Base-by-base conservation (phyloP, 495 filamentous ascomycete species). In the Penicillium simplicissimum region DNA sequence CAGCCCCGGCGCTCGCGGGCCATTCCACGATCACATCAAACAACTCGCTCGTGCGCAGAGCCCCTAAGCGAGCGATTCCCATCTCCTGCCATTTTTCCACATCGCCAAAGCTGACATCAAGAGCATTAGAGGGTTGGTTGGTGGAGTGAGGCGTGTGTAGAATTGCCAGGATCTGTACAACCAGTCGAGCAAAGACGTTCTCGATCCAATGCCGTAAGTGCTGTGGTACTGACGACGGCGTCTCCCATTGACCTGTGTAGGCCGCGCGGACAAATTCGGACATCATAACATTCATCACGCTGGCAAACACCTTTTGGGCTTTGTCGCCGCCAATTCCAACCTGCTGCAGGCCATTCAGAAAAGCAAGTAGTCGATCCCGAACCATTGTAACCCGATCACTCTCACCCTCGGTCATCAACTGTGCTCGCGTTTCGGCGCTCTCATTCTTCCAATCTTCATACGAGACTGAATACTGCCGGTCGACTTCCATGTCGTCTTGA, bases 1-100 rank as follows among this genome's bases (percentile, higher is more conserved):
- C 85, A 5, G 90, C 93, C n/a, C 90, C 91, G 34, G 82, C 82
- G 61, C 88, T 92, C 9, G 73, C 74, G 31, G 92, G 90, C 95
- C 95, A 97, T 23, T 87, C 85, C 37, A 93, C 82, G 47, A 96
- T 87, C 55, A 96, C 90, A 62, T 96, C 89, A 64, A 97, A 98
- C 7, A 98, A 78, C 68, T 96, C 91, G 3, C 85, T 80, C 11
- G 89, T 91, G 34, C 94, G 87, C 25, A 95, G 82, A 42, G 84
- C 82, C 4, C 92, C 93, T n/a, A 97, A 80, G 25, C 90, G 84
- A 7, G 87, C 85, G 58, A 94, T 77, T 14, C 86, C 90, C 63
- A 94, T 90, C 34, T 90, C 87, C 63, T 91, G 91, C 86, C 91
- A 97, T 67, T 86, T 88, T 72, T 87, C 84, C 64, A 92, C 79